A percentile compares a stretch with the other conserved stretches of the same genome.
Conservation (phyloP, 2,329 filamentous ascomycete species). For the Xylaria sp. region DNA sequence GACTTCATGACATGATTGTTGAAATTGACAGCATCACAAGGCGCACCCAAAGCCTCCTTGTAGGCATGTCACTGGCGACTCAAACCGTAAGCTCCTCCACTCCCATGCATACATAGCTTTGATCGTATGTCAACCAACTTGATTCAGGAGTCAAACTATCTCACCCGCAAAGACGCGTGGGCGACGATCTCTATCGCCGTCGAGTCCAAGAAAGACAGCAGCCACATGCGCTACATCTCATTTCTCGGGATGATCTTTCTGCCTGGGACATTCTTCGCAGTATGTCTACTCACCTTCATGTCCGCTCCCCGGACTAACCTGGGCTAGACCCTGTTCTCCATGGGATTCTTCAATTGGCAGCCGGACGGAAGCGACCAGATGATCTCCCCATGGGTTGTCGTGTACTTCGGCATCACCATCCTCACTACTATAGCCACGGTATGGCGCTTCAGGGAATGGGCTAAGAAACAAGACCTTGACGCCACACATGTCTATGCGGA, state of each 20-base stretch:
- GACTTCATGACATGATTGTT: slow-evolving; percentile 37
- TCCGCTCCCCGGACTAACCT: neutral
- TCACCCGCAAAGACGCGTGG: slow-evolving; percentile 34
- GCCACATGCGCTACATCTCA: slow-evolving; percentile 38
- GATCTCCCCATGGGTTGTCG: slow-evolving; percentile 39
- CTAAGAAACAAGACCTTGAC: slow-evolving; percentile 15
- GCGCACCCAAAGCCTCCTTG: slow-evolving; percentile 31
- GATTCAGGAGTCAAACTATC: slow-evolving; percentile 41
- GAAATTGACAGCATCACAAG: slow-evolving; percentile 38
- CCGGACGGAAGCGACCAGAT: slow-evolving; percentile 34
- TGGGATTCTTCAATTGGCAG: slow-evolving; percentile 42
- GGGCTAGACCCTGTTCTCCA: slow-evolving; percentile 40
- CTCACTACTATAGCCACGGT: slow-evolving; percentile 29
- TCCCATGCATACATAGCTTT: neutral
- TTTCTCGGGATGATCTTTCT: slow-evolving; percentile 43
- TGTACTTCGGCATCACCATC: slow-evolving; percentile 36
- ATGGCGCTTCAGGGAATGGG: slow-evolving; percentile 25
- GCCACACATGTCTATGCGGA: neutral
- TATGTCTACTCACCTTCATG: slow-evolving; percentile 11
- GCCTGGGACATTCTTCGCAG: slow-evolving; percentile 43
- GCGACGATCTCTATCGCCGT: slow-evolving; percentile 37
- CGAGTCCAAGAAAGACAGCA: slow-evolving; percentile 39
- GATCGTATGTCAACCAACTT: neutral
- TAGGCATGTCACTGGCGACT: slow-evolving; percentile 33
- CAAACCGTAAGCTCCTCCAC: slow-evolving; percentile 36